These are phyloP conservation scores for Fallopia convolvulus DNA, from an alignment of 148 eudicot species.

Conservation along the genomic window DNA sequence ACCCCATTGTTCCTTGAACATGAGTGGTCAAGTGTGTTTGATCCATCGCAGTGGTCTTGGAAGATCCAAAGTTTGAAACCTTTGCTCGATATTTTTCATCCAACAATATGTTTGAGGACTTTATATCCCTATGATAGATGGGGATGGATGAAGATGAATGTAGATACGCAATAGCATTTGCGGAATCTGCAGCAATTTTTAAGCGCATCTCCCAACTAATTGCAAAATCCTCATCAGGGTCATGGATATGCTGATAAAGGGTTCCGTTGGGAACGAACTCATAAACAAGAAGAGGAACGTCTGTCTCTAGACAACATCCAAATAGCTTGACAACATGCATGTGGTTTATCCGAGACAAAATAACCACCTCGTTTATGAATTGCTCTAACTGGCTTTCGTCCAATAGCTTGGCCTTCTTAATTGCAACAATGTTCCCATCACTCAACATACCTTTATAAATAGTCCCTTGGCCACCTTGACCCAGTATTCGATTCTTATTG, in stretches of 20 bases:
- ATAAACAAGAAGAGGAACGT: neutral
- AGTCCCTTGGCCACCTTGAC: neutral
- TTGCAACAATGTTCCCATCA: neutral
- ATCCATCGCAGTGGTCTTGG: neutral
- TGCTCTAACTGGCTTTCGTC: neutral
- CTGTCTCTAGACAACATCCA: slow-evolving; percentile 1
- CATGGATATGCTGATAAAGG: neutral
- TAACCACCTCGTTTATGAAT: neutral
- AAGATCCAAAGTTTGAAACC: neutral
- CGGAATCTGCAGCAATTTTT: neutral
- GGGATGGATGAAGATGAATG: neutral
- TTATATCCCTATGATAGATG: neutral
- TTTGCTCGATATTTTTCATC: neutral
- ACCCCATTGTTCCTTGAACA: too few relatives aligned
- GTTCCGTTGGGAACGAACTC: neutral
- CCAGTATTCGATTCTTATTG: neutral
- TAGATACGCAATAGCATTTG: neutral
- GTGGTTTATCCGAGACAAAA: neutral
- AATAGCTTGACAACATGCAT: neutral
- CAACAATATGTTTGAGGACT: neutral
- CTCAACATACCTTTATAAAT: neutral
- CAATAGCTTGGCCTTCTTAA: neutral
- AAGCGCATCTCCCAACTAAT: neutral
- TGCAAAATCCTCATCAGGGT: neutral
- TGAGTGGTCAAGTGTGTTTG: neutral